A percentile compares a stretch with the other conserved stretches of the same genome.
Conservation (phyloP, 345 rosid genomes). For the Gossypium bickii region DNA sequence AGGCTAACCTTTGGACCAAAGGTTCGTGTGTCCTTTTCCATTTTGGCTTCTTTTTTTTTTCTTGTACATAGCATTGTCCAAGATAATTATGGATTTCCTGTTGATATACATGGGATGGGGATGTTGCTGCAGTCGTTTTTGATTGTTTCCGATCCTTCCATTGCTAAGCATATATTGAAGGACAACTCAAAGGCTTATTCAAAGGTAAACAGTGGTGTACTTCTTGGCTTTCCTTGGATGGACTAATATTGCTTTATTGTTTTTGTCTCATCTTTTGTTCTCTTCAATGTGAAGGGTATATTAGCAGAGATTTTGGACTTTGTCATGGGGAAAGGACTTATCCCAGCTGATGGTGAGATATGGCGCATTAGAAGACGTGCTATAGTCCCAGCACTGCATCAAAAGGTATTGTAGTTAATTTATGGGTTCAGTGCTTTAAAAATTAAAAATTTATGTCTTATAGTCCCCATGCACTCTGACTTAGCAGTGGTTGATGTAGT, state of each 20-base stretch:
- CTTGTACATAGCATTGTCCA: background rate
- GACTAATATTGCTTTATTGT: conserved; percentile 7
- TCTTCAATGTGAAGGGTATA: conserved; percentile 60
- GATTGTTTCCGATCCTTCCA: conserved; percentile 90
- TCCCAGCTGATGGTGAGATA: conserved; percentile 93
- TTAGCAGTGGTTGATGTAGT: background rate
- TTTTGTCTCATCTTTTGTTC: conserved; percentile 11
- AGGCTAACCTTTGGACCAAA: conserved; percentile 90
- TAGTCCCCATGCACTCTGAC: background rate
- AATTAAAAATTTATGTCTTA: background rate
- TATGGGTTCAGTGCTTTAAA: background rate
- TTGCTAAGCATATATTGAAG: conserved; percentile 79
- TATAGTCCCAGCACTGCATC: conserved; percentile 91
- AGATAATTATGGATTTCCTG: background rate
- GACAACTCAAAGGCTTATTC: conserved; percentile 87
- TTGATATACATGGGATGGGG: conserved; percentile 3
- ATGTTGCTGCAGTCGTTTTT: conserved; percentile 65
- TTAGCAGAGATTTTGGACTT: conserved; percentile 90
- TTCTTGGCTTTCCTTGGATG: background rate
- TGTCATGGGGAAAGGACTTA: conserved; percentile 97
- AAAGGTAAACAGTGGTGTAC: conserved; percentile 45
- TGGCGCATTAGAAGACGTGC: conserved; percentile 95
- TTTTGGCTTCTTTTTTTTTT: background rate
- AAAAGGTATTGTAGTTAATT: conserved; percentile 43
- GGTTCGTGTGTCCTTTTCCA: conserved; percentile 38